These are phyloP conservation scores for Apium graveolens DNA, from an alignment of 129 eudicot genomes.

Conservation along the genomic window DNA sequence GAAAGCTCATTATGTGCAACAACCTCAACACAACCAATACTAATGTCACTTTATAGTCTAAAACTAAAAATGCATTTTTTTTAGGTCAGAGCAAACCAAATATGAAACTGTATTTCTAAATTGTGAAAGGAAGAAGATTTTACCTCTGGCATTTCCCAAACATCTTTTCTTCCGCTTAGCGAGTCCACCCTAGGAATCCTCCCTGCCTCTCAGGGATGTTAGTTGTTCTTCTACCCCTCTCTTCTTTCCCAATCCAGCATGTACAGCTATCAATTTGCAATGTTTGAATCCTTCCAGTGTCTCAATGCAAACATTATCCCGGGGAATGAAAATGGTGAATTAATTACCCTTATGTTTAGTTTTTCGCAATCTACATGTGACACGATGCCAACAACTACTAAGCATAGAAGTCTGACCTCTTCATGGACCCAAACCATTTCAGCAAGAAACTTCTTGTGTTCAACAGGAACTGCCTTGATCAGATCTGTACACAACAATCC, in stretches of 20 bases:
- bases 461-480: constrained; percentile 66
- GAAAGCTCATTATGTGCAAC: not conserved
- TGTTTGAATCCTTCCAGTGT: constrained; percentile 47
- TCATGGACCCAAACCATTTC: constrained; percentile 89
- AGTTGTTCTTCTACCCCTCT: constrained; percentile 58
- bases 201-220: constrained; percentile 47
- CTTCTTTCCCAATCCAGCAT: constrained; percentile 71
- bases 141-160: constrained; percentile 84
- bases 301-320: constrained; percentile 71
- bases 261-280: constrained; percentile 81
- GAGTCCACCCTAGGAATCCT: constrained; percentile 56
- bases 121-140: not conserved
- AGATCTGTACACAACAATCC: constrained; percentile 38
- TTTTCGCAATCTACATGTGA: not conserved
- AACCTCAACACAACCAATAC: no score
- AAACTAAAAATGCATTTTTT: not conserved
- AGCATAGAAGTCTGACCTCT: constrained; percentile 43
- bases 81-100: not conserved
- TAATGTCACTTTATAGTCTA: not conserved
- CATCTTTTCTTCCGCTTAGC: constrained; percentile 67
- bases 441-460: constrained; percentile 80
- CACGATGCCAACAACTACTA: not conserved
- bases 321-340: not conserved
- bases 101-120: not conserved
- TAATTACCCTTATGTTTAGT: not conserved